Evolutionary conservation across 495 filamentous ascomycete species (phyloP).

Genomic region (Echria macrotheca): DNA sequence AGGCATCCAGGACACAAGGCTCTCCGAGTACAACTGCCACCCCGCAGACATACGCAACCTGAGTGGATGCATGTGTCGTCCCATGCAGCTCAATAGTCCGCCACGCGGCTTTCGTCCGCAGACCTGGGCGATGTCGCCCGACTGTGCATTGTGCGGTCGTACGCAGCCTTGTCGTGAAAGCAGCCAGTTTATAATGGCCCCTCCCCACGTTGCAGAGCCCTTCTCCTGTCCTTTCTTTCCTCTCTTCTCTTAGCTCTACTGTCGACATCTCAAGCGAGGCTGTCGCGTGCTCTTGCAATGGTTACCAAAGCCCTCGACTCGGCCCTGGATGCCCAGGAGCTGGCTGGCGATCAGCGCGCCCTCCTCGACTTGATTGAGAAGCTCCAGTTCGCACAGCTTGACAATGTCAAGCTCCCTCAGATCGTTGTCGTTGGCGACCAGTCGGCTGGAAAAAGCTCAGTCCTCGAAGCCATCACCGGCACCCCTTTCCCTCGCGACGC

Average conservation of each 20-base stretch:
- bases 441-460: conserved; percentile 67
- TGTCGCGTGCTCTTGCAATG: too few species aligned
- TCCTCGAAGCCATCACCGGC: conserved; percentile 66
- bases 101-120: conserved; percentile 8
- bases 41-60: too few species aligned
- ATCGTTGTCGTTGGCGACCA: conserved; percentile 72
- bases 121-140: neutral
- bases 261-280: neutral
- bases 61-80: too few species aligned
- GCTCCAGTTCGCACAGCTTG: conserved; percentile 36
- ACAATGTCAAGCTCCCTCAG: conserved; percentile 54
- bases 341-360: conserved; percentile 31
- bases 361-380: conserved; percentile 38
- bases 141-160: neutral
- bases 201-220: neutral
- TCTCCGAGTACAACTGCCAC: too few species aligned
- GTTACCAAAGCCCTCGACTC: conserved; percentile 25
- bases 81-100: too few species aligned
- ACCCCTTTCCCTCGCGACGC: conserved; percentile 63
- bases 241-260: neutral
- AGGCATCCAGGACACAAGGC: neutral
- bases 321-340: conserved; percentile 31
- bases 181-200: neutral
- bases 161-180: neutral
- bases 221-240: neutral